These are phyloP conservation scores for Claviceps capensis DNA, from an alignment of 2,329 filamentous ascomycete species.

Conservation along the genomic window DNA sequence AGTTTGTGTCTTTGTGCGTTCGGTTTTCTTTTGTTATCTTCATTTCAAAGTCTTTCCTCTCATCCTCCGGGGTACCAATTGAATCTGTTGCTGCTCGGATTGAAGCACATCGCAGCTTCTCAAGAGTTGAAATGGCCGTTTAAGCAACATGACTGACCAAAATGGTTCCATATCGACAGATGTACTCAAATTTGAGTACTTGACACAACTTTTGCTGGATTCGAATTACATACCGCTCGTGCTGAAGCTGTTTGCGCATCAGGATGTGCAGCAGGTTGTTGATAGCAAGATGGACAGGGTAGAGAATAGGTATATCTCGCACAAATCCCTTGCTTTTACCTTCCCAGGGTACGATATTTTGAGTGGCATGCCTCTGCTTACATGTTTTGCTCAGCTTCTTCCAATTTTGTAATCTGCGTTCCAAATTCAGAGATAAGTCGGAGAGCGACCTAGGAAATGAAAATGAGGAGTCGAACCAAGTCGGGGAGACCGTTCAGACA, in stretches of 20 bases:
- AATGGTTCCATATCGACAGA: slow-evolving; percentile 35
- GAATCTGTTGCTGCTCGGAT: no score
- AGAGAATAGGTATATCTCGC: slow-evolving; percentile 55
- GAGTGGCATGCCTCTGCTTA: not conserved
- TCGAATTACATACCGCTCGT: slow-evolving; percentile 90
- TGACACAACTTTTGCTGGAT: slow-evolving; percentile 85
- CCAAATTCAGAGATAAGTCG: slow-evolving; percentile 28
- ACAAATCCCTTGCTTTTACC: no score
- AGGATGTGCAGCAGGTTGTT: slow-evolving; percentile 82
- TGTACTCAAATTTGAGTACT: slow-evolving; percentile 87
- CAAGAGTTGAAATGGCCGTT: not conserved
- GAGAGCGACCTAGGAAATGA: slow-evolving; percentile 15
- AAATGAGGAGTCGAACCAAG: slow-evolving; percentile 10
- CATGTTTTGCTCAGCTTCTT: slow-evolving; percentile 53
- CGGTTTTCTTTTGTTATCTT: not conserved
- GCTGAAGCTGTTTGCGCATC: slow-evolving; percentile 84
- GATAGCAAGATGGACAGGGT: slow-evolving; percentile 73
- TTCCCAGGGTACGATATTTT: not conserved
- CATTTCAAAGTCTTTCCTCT: not conserved
- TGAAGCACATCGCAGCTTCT: not conserved
- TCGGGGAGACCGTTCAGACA: slow-evolving; percentile 14
- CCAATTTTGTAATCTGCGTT: slow-evolving; percentile 67
- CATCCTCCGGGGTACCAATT: not conserved
- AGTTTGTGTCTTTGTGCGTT: not conserved
- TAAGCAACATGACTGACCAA: not conserved